A percentile compares a stretch with the other conserved stretches of the same genome.
Evolutionary conservation across 345 rosid species (phyloP).

Genomic region (Salix brachista): DNA sequence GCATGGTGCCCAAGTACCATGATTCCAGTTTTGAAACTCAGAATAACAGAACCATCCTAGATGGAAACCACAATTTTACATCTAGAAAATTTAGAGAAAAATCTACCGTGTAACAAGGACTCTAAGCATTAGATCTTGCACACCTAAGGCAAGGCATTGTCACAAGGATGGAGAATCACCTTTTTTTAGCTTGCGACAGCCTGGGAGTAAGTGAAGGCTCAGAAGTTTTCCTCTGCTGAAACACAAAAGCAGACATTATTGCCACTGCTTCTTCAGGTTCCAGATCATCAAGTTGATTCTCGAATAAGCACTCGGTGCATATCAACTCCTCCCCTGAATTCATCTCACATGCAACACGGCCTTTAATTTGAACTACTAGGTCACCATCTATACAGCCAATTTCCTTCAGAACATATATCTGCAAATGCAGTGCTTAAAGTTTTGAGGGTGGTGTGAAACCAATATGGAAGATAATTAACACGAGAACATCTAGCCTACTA

Average conservation of each 20-base stretch:
- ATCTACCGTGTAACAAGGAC: neutral
- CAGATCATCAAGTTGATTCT: conserved; percentile 86
- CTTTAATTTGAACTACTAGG: conserved; percentile 90
- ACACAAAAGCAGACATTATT: conserved; percentile 94
- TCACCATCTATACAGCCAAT: conserved; percentile 87
- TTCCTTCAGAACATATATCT: conserved; percentile 85
- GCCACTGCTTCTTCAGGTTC: conserved; percentile 99
- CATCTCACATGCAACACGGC: conserved; percentile 99
- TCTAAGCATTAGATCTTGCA: neutral
- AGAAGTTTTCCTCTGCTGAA: conserved; percentile 89
- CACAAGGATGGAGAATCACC: conserved; percentile 32
- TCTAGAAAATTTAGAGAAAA: neutral
- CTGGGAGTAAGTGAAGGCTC: conserved; percentile 79
- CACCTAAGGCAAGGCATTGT: neutral
- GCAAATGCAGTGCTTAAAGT: conserved; percentile 28
- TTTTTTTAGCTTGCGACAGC: conserved; percentile 65
- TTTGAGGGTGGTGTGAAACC: neutral
- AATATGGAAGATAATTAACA: conserved; percentile 3
- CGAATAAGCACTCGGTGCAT: conserved; percentile 83
- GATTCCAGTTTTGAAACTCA: neutral
- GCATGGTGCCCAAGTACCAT: no score
- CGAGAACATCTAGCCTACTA: conserved; percentile 10
- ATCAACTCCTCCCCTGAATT: conserved; percentile 97
- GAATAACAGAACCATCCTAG: neutral
- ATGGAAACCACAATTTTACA: neutral